Evolutionary conservation across 495 filamentous ascomycete genomes (phyloP), one percentile per base, ranked within the genome.

Genomic region (Podospora pseudoanserina): DNA sequence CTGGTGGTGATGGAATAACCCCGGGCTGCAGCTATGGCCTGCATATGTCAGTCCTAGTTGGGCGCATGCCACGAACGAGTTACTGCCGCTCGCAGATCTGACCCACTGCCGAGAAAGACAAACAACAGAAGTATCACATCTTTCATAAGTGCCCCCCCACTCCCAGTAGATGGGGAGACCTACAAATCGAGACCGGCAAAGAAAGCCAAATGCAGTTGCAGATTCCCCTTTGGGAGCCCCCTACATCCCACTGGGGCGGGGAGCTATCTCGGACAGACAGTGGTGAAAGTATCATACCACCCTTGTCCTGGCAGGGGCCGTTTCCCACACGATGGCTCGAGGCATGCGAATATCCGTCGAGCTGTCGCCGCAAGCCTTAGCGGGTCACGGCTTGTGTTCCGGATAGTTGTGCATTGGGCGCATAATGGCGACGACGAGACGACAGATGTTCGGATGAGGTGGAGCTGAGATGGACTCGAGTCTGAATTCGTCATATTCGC

Each of bases 71-170:
- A 63, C 61, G 61, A 19, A 32, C 61, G 5, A 20, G 32, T 32
- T 63, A n/a, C 32, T 63, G 32, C 61, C 30, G 32, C 59, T 61
- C 27, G 59, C 59, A 61, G 28, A 61, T 27, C 59, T n/a, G 27
- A 20, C 27, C 28, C 59, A 63, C 18, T 16, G 20, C 30, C 16
- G 32, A 63, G 34, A 28, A 19, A 19, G 32, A 63, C 61, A 63
- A 63, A 63, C 61, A 63, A 23, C 6, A 63, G 61, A 49, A 27
- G 4, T 63, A 32, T 63, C 61, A 63, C 34, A 63, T 44, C 20
- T 44, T 49, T 19, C 16, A 7, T 18, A 1, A 49, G 28, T n/a
- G 27, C 30, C 6, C n/a, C 32, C n/a, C 30, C 30, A 34, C 27
- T 44, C 61, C 27, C 23, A 20, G 56, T 9, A 32, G 19, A 18